Conservation (phyloP, 2,329 filamentous ascomycete genomes). For the Cladosporium sp. region DNA sequence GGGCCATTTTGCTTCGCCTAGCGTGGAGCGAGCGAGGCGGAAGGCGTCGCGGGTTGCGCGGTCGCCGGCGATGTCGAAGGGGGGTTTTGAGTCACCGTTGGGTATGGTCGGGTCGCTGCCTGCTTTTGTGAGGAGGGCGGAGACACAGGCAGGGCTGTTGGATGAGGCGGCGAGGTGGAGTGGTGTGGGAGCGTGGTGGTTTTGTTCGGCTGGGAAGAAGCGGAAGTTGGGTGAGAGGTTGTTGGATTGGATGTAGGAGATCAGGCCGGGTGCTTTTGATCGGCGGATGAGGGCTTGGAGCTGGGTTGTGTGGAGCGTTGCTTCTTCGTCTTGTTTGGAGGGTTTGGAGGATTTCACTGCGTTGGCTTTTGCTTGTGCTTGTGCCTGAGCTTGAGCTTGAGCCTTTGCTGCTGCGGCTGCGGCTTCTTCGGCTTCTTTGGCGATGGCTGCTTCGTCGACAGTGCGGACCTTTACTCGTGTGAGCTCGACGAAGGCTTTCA, state of each 20-base stretch:
- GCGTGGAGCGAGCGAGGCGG: constrained; percentile 74
- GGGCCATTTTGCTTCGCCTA: constrained; percentile 71
- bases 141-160: constrained; percentile 72
- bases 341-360: constrained; percentile 58
- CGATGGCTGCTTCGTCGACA: constrained; percentile 62
- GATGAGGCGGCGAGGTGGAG: constrained; percentile 81
- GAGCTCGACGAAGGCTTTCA: constrained; percentile 90
- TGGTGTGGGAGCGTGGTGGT: constrained; percentile 75
- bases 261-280: constrained; percentile 79
- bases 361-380: constrained; percentile 39
- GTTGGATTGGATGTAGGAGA: constrained; percentile 79
- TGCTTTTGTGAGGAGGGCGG: constrained; percentile 69
- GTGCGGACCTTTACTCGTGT: constrained; percentile 82
- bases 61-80: constrained; percentile 85
- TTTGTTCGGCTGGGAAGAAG: constrained; percentile 67
- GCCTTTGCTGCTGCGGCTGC: constrained; percentile 40
- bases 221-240: constrained; percentile 64
- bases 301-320: constrained; percentile 79
- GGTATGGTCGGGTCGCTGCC: constrained; percentile 65
- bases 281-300: constrained; percentile 82
- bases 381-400: constrained; percentile 29
- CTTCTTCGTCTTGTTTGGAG: constrained; percentile 78
- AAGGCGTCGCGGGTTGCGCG: constrained; percentile 84
- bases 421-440: constrained; percentile 42
- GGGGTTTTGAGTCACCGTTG: constrained; percentile 73